phyloP scores from a whole-genome alignment of 805 yeast species.

The Yarrowia sp. region DNA sequence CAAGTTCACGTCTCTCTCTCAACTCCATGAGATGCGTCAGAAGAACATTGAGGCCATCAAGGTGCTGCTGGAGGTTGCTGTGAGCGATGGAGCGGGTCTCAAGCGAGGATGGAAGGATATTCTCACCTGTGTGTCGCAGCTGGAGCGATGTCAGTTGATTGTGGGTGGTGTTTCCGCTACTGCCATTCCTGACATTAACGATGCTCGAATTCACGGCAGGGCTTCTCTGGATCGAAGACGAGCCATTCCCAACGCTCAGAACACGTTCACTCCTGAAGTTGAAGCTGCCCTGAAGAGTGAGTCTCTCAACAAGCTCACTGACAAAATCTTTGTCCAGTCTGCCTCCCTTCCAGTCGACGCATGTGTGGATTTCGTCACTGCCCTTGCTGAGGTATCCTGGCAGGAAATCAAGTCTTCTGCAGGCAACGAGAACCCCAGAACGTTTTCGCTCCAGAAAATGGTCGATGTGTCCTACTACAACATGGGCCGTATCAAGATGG shows the following conservation, averaged over 20 bases:
- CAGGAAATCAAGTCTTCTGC: constrained; percentile 92
- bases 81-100: constrained; percentile 72
- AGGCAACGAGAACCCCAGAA: constrained; percentile 76
- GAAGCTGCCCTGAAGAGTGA: constrained; percentile 39
- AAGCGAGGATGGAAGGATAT: constrained; percentile 81
- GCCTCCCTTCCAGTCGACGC: constrained; percentile 76
- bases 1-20: constrained; percentile 79
- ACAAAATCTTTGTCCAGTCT: constrained; percentile 81
- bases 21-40: constrained; percentile 68
- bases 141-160: constrained; percentile 84
- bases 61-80: constrained; percentile 70
- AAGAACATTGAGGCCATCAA: constrained; percentile 82
- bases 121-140: constrained; percentile 77
- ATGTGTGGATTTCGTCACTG: constrained; percentile 81
- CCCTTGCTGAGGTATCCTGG: constrained; percentile 78
- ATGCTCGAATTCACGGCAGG: constrained; percentile 52
- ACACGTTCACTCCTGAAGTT: constrained; percentile 33
- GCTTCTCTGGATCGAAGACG: constrained; percentile 12
- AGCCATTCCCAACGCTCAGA: constrained; percentile 28
- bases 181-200: constrained; percentile 78
- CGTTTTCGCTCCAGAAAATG: constrained; percentile 89
- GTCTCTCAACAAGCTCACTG: constrained; percentile 55
- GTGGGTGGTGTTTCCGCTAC: constrained; percentile 85
- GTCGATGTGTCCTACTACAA: constrained; percentile 97
- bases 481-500: constrained; percentile 92